phyloP scores from a whole-genome alignment of 495 filamentous ascomycete genomes.

The Platismatia glauca region DNA sequence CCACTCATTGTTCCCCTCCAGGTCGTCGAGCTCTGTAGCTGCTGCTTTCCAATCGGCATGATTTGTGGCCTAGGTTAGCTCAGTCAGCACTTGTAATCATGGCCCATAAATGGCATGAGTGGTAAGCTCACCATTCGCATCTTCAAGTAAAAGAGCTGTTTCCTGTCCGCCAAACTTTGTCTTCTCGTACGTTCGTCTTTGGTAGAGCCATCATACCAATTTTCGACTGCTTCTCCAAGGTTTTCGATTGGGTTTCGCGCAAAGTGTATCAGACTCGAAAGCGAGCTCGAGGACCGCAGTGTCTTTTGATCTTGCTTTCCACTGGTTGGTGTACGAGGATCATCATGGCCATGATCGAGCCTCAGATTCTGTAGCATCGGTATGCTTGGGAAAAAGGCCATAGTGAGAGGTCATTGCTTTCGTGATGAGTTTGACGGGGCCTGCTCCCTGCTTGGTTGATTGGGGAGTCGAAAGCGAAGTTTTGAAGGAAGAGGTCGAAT shows the following conservation, averaged over 20 bases:
- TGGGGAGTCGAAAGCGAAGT: background rate
- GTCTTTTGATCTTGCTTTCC: slow-evolving; percentile 1
- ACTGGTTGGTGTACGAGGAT: background rate
- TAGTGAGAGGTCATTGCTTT: slow-evolving; percentile 10
- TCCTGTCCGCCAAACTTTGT: slow-evolving; percentile 46
- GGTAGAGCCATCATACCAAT: slow-evolving; percentile 48
- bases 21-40: slow-evolving; percentile 67
- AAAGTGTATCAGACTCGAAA: slow-evolving; percentile 21
- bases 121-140: slow-evolving; percentile 48
- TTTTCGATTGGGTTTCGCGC: slow-evolving; percentile 22
- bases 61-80: slow-evolving; percentile 46
- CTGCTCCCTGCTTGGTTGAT: background rate
- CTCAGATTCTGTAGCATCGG: slow-evolving; percentile 9
- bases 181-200: slow-evolving; percentile 44
- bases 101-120: background rate
- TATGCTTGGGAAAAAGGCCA: slow-evolving; percentile 12
- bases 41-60: slow-evolving; percentile 56
- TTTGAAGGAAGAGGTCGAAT: background rate
- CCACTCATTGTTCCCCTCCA: slow-evolving; percentile 79
- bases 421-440: background rate
- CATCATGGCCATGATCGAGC: slow-evolving; percentile 8
- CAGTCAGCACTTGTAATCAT: background rate
- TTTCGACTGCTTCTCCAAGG: slow-evolving; percentile 40
- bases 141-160: slow-evolving; percentile 52
- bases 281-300: slow-evolving; percentile 14